Evolutionary conservation across 2,329 filamentous ascomycete genomes (phyloP).

Genomic region (Aspergillus pseudonomiae): DNA sequence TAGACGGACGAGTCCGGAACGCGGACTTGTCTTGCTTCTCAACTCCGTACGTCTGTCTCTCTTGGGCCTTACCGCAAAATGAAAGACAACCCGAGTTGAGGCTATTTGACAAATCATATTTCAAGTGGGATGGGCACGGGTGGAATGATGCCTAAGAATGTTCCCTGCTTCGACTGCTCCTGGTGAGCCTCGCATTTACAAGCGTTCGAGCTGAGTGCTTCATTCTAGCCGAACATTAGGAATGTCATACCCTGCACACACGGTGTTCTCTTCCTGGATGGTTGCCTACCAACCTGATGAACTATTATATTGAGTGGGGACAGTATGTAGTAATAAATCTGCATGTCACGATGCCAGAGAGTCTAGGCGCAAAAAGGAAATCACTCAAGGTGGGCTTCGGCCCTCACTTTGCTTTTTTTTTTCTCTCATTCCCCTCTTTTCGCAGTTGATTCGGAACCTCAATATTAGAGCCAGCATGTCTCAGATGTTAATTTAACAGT

Average conservation of each 20-base stretch:
- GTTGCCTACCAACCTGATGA: background rate
- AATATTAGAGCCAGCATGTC: background rate
- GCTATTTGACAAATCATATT: background rate
- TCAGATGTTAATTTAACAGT: background rate
- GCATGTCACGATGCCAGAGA: background rate
- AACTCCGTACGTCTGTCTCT: background rate
- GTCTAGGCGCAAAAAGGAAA: background rate
- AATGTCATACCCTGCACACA: background rate
- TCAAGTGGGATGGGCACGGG: background rate
- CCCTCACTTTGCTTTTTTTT: background rate
- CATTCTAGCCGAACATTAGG: background rate
- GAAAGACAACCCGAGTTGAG: background rate
- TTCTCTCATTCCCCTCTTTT: background rate
- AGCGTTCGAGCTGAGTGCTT: background rate
- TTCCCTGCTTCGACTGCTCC: background rate
- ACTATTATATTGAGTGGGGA: background rate
- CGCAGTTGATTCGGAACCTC: too few relatives aligned
- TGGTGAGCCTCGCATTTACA: background rate
- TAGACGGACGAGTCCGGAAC: background rate
- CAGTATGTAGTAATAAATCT: background rate
- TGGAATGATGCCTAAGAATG: background rate
- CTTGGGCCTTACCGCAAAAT: conserved; percentile 3
- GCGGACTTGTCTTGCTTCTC: background rate
- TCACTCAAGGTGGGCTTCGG: background rate
- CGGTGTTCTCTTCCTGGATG: background rate